Evolutionary conservation across 2,329 filamentous ascomycete species (phyloP).

Genomic region (Alternaria infectoria): DNA sequence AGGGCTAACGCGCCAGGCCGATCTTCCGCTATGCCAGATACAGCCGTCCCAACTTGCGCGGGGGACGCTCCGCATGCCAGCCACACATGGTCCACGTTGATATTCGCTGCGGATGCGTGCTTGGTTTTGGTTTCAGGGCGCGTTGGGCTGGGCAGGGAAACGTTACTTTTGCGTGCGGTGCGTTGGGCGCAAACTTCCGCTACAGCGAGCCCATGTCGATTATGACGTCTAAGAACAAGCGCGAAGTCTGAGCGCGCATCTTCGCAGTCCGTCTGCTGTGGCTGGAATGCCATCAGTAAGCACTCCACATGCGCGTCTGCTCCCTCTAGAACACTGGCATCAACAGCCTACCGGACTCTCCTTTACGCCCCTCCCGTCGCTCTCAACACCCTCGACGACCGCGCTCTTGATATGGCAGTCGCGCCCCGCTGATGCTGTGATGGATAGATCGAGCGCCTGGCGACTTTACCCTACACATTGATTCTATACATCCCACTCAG

Average conservation of each 20-base stretch:
- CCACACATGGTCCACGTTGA: background rate
- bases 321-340: background rate
- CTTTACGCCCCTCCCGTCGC: slow-evolving; percentile 2
- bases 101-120: background rate
- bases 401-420: slow-evolving; percentile 6
- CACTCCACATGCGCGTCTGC: slow-evolving; percentile 12
- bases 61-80: background rate
- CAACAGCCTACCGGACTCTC: background rate
- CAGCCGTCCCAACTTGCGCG: slow-evolving; percentile 1
- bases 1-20: slow-evolving; percentile 8
- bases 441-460: background rate
- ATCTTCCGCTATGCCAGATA: slow-evolving; percentile 12
- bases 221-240: slow-evolving; percentile 13
- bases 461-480: background rate
- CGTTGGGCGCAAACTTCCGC: background rate
- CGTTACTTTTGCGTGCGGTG: background rate
- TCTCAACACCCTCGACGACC: background rate
- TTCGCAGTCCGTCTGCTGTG: slow-evolving; percentile 8
- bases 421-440: slow-evolving; percentile 2
- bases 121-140: background rate
- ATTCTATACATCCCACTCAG: slow-evolving; percentile 1
- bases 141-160: background rate
- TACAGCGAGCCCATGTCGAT: background rate
- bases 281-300: slow-evolving; percentile 19
- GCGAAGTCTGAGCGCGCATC: slow-evolving; percentile 10